Percentiles rank a stretch among this genome's conserved stretches.
phyloP scores from a whole-genome alignment of 768 basidiomycete species.

The Cyclocybe cylindracea region DNA sequence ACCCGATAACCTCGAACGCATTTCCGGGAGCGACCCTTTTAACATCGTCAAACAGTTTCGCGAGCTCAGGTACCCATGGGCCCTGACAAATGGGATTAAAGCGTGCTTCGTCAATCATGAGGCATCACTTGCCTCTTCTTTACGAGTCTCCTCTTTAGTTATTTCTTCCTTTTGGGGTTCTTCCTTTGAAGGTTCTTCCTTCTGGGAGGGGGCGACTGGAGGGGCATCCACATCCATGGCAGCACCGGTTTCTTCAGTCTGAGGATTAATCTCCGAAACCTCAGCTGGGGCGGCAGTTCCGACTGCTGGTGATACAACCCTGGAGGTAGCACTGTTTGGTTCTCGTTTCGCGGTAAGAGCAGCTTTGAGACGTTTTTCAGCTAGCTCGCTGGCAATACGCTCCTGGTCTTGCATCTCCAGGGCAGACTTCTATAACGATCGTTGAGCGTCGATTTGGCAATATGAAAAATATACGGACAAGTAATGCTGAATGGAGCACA shows the following conservation, averaged over 20 bases:
- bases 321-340: constrained; percentile 53
- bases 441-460: constrained; percentile 2
- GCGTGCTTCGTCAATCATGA: not conserved
- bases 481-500: constrained; percentile 60
- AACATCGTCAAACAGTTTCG: constrained; percentile 73
- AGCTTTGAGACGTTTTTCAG: constrained; percentile 80
- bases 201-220: constrained; percentile 20
- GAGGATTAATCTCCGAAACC: constrained; percentile 26
- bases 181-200: constrained; percentile 28
- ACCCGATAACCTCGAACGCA: constrained; percentile 73
- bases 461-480: constrained; percentile 44
- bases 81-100: constrained; percentile 40
- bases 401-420: constrained; percentile 70
- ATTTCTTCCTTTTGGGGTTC: constrained; percentile 19
- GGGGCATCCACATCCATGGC: constrained; percentile 55
- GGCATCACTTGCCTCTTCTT: too few species aligned
- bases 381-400: constrained; percentile 68
- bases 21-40: constrained; percentile 68
- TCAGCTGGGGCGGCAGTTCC: constrained; percentile 27
- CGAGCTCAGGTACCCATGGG: constrained; percentile 81
- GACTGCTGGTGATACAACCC: constrained; percentile 63
- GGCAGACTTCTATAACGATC: constrained; percentile 51
- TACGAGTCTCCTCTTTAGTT: too few species aligned
- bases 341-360: constrained; percentile 78
- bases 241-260: constrained; percentile 41